Evolutionary conservation across 1,284 basidiomycete genomes (phyloP), one percentile per base, ranked within the genome.

Genomic region (Cystobasidium pallidum): DNA sequence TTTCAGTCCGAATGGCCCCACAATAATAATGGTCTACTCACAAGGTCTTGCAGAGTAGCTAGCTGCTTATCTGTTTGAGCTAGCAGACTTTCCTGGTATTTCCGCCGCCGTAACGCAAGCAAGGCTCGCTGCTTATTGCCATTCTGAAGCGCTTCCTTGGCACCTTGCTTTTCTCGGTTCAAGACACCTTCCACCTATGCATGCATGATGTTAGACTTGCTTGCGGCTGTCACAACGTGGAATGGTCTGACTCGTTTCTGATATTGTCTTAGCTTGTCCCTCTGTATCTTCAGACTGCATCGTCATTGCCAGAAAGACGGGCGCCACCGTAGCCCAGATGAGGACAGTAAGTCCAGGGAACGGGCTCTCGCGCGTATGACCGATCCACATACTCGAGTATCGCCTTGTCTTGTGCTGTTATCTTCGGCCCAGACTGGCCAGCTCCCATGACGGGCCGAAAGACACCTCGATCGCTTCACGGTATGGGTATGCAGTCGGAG

Each of bases 191-290:
- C 91, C 74, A 98, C 89, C 95, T 97, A 75, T 17, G 32, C 21
- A 6, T 45, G n/a, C 24, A 30, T n/a, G 4, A 58, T 21, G 17
- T 39, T 2, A 34, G 19, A 41, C 17, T 3, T 19, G 54, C 62
- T 52, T n/a, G 10, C 19, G 39, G 26, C 11, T 4, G n/a, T 45
- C 15, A 2, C 3, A n/a, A 24, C 15, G 19, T 10, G 7, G 26
- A 51, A 24, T 6, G 19, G 57, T 41, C 10, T 47, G 75, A 92
- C 95, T 86, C 90, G 89, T 83, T 89, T 92, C 86, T 95, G 94
- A 79, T 98, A 99, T 81, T 94, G 92, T 80, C 87, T 90, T 75
- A 99, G 84, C 81, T 94, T 95, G 82, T 99, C 96, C 54, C 96
- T 86, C 81, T 99, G 95, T 61, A 96, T 82, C 82, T 99, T 99